These are phyloP conservation scores for Clitocybe nebularis DNA, from an alignment of 1,284 basidiomycete genomes.

Conservation along the genomic window DNA sequence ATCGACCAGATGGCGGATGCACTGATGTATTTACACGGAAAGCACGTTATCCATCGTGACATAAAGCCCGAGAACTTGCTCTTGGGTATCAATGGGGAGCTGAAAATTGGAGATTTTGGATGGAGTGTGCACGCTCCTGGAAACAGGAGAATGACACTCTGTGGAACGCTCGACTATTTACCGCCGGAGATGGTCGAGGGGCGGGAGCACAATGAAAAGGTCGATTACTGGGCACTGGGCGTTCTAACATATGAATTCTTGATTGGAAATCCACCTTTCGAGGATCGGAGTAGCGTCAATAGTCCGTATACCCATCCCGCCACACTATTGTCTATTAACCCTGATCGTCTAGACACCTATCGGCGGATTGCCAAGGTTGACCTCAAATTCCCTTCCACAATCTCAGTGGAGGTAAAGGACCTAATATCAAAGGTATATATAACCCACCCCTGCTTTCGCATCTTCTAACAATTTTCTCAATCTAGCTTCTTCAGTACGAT, in stretches of 20 bases:
- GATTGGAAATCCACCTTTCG: slow-evolving; percentile 91
- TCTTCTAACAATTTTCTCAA: not conserved
- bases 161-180: slow-evolving; percentile 95
- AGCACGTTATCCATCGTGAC: slow-evolving; percentile 98
- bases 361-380: slow-evolving; percentile 82
- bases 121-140: slow-evolving; percentile 99
- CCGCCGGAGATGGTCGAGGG: slow-evolving; percentile 99
- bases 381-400: slow-evolving; percentile 58
- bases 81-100: slow-evolving; percentile 91
- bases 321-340: not conserved
- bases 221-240: slow-evolving; percentile 96
- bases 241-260: slow-evolving; percentile 96
- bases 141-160: slow-evolving; percentile 84
- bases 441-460: not conserved
- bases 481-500: slow-evolving; percentile 85
- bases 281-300: slow-evolving; percentile 75
- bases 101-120: slow-evolving; percentile 99
- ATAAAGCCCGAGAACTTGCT: slow-evolving; percentile 99
- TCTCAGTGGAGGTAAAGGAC: slow-evolving; percentile 37
- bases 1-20: slow-evolving; percentile 99
- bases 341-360: slow-evolving; percentile 67
- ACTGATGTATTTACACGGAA: slow-evolving; percentile 86
- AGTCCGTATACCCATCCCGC: slow-evolving; percentile 41
- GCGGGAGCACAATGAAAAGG: slow-evolving; percentile 81
- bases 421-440: slow-evolving; percentile 37